A percentile compares a stretch with the other conserved stretches of the same genome.
Conservation (phyloP, 2,329 filamentous ascomycete genomes). For the Xylariomycetidae sp. region DNA sequence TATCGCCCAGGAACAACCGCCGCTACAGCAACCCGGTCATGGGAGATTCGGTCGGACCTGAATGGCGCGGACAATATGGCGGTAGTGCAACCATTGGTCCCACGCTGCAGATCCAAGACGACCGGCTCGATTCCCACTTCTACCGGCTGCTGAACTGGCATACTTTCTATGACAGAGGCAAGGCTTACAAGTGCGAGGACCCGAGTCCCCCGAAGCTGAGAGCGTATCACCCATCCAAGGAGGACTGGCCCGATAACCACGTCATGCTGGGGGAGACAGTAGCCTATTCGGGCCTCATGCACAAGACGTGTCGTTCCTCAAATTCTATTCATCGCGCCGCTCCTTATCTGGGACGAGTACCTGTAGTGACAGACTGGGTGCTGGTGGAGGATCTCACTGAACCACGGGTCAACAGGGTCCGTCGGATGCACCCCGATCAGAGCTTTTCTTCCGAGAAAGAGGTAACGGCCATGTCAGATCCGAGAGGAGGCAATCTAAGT, state of each 20-base stretch:
- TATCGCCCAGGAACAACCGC: conserved; percentile 41
- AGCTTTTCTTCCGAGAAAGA: too few relatives aligned
- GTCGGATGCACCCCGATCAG: too few relatives aligned
- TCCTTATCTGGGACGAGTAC: conserved; percentile 36
- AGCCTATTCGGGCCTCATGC: conserved; percentile 36
- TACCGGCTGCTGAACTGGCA: conserved; percentile 42
- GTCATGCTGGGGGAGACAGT: conserved; percentile 29
- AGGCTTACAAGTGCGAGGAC: too few relatives aligned
- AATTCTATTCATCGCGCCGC: too few relatives aligned
- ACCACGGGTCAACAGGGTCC: too few relatives aligned
- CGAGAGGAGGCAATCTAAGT: too few relatives aligned
- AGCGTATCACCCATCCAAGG: conserved; percentile 37
- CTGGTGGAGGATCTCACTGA: too few relatives aligned
- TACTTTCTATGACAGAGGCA: conserved; percentile 38
- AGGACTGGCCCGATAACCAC: conserved; percentile 29
- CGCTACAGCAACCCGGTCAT: conserved; percentile 38
- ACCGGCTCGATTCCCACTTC: conserved; percentile 29
- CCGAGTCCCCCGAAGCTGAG: conserved; percentile 21
- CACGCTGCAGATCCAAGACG: conserved; percentile 31
- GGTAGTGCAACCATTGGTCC: conserved; percentile 39
- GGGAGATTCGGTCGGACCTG: conserved; percentile 40
- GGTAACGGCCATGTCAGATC: too few relatives aligned
- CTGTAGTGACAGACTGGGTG: conserved; percentile 41
- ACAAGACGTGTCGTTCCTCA: conserved; percentile 38
- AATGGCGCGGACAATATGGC: conserved; percentile 25